These are phyloP conservation scores for Calocybe gambosa DNA, from an alignment of 1,284 basidiomycete species.

Conservation along the genomic window DNA sequence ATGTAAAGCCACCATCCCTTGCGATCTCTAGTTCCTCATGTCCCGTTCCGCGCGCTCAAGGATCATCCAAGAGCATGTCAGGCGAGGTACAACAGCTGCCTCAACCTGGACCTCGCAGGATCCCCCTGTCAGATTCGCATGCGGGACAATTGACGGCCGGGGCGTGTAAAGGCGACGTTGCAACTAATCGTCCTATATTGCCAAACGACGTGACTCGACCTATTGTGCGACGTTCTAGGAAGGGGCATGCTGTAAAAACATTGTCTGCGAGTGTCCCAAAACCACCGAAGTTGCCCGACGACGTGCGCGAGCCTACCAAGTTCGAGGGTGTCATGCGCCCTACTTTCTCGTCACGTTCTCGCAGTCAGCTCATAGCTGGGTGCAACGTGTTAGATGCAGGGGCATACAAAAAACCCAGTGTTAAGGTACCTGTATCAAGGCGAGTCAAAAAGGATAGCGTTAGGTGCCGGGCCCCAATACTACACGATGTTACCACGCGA, in stretches of 20 bases:
- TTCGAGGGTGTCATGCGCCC: constrained; percentile 16
- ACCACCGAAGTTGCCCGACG: constrained; percentile 9
- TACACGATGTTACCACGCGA: not conserved
- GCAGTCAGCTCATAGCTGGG: constrained; percentile 12
- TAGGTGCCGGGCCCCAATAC: not conserved
- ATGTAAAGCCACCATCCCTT: constrained; percentile 1
- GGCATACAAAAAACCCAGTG: constrained; percentile 5
- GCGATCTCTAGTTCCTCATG: constrained; percentile 9
- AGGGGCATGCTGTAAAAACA: not conserved
- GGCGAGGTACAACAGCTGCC: constrained; percentile 2
- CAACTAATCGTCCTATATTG: not conserved
- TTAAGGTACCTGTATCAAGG: not conserved
- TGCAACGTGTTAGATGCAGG: constrained; percentile 14
- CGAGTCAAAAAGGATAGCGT: not conserved
- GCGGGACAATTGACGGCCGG: constrained; percentile 12
- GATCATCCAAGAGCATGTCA: not conserved
- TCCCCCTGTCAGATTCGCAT: constrained; percentile 20
- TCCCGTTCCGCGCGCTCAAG: constrained; percentile 10
- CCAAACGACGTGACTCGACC: not conserved
- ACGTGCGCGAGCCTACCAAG: constrained; percentile 4
- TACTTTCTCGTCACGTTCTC: constrained; percentile 21
- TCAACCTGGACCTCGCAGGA: constrained; percentile 24
- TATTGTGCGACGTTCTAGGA: constrained; percentile 1
- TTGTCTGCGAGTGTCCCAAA: not conserved
- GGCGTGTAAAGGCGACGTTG: not conserved